Conservation (phyloP, 768 basidiomycete genomes). For the Mycena albidolilacea region DNA sequence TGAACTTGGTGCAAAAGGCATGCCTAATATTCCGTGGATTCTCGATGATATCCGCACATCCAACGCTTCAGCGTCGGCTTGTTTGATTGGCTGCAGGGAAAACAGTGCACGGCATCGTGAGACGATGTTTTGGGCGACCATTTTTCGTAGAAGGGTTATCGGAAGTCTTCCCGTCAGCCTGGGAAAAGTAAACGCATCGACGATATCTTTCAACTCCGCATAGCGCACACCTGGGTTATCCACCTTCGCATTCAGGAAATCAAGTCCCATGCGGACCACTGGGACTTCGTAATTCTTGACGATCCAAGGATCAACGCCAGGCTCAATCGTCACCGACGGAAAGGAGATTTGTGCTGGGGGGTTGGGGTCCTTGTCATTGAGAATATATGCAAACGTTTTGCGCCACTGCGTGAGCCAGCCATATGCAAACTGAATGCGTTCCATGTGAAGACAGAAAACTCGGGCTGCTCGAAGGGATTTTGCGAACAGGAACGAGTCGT, state of each 20-base stretch:
- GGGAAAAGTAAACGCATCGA: conserved; percentile 26
- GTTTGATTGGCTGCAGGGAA: conserved; percentile 9
- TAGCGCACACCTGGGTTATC: conserved; percentile 20
- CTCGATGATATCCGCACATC: too few relatives aligned
- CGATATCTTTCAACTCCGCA: conserved; percentile 11
- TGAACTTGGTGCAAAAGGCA: too few relatives aligned
- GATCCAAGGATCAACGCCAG: conserved; percentile 13
- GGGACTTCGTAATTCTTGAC: conserved; percentile 15
- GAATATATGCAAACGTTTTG: conserved; percentile 7
- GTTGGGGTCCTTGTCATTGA: background rate
- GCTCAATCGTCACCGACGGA: conserved; percentile 2
- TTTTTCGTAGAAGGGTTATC: background rate
- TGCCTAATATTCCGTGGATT: too few relatives aligned
- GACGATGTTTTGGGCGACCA: conserved; percentile 12
- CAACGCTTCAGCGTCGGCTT: too few relatives aligned
- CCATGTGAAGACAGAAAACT: conserved; percentile 21
- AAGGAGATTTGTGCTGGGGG: background rate
- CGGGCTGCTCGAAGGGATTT: conserved; percentile 4
- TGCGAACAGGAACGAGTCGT: conserved; percentile 18
- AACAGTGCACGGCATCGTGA: conserved; percentile 24
- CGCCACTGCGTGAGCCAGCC: conserved; percentile 29
- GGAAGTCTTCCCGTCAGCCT: conserved; percentile 5
- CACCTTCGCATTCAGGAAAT: conserved; percentile 25
- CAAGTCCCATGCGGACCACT: conserved; percentile 4
- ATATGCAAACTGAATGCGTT: conserved; percentile 29